Evolutionary conservation across 2,329 filamentous ascomycete species (phyloP), one percentile per base, ranked within the genome.

Genomic region (Aspergillus arachidicola): DNA sequence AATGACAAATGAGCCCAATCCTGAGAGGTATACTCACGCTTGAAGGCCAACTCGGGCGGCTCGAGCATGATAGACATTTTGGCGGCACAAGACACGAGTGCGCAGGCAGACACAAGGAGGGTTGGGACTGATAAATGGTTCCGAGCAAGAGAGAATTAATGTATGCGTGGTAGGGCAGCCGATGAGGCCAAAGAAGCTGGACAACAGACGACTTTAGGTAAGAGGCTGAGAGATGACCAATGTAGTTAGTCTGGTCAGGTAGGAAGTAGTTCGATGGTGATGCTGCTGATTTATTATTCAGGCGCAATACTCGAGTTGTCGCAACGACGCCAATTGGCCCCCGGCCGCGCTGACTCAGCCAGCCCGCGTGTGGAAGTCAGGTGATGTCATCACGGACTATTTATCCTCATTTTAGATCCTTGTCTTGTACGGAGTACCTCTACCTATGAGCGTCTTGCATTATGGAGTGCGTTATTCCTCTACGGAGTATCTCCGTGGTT

Each of bases 31-130:
- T 21, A 71, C 80, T 69, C 70, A 98, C 95, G 91, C 82, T 89
- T 91, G 83, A 99, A 99, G 83, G 89, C 91, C 77, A 99, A 89
- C 86, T 98, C 95, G 71, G 87, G 80, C 64, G 94, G 95, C 74
- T 95, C 90, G 77, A 99, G 92, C 74, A 97, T 92, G 83, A 99
- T 91, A 73, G 94, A 96, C 95, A 98, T 98, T 82, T 75, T 86
- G 71, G 69, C 65, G 69, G 28, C 56, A 61, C 14, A 56, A 34
- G 48, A 53, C 12, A 56, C 34, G 14, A 36, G 34, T 36, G 34
- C 34, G 34, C 34, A 36, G 34, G 34, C 34, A 36, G 14, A 36
- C 41, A 48, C 32, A 38, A 30, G 16, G 30, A 36, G 56, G 23
- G 54, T 41, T 38, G 43, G 57, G 66, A 62, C 56, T 67, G 53